A percentile compares a stretch with the other conserved stretches of the same genome.
phyloP scores from a whole-genome alignment of 177 flowering plant species.

The Vitis hybrid region DNA sequence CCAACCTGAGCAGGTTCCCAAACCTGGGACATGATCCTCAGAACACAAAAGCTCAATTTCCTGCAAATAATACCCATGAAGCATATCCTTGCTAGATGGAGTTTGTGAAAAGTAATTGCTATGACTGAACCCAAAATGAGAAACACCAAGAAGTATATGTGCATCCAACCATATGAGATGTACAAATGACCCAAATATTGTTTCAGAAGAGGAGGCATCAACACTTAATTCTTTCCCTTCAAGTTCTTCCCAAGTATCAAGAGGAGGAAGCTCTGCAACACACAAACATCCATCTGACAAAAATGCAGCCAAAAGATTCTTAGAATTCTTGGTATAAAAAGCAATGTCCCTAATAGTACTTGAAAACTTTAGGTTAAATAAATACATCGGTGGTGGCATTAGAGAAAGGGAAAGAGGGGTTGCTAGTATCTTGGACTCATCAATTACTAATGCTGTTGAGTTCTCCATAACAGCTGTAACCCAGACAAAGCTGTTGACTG shows the following conservation, averaged over 20 bases:
- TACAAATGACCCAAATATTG: slow-evolving; percentile 39
- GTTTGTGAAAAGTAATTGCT: slow-evolving; percentile 12
- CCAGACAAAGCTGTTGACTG: slow-evolving; percentile 70
- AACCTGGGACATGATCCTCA: slow-evolving; percentile 62
- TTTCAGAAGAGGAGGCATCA: slow-evolving; percentile 52
- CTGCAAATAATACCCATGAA: slow-evolving; percentile 43
- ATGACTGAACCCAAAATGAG: slow-evolving; percentile 39
- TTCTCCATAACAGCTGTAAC: slow-evolving; percentile 71
- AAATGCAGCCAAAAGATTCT: slow-evolving; percentile 57
- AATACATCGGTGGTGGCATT: slow-evolving; percentile 90
- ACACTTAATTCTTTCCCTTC: slow-evolving; percentile 70
- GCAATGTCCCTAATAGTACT: slow-evolving; percentile 58
- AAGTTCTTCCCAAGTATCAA: slow-evolving; percentile 73
- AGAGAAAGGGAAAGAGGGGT: slow-evolving; percentile 73
- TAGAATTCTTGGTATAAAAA: slow-evolving; percentile 45
- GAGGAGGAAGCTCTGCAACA: slow-evolving; percentile 72
- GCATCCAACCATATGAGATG: slow-evolving; percentile 87
- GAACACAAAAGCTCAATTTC: slow-evolving; percentile 72
- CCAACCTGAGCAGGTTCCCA: slow-evolving; percentile 75
- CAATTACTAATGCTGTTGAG: slow-evolving; percentile 85
- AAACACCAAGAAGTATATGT: slow-evolving; percentile 62
- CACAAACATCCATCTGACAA: slow-evolving; percentile 69
- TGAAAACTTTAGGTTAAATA: slow-evolving; percentile 65
- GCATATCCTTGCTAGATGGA: slow-evolving; percentile 26
- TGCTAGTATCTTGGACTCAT: slow-evolving; percentile 59